phyloP scores from a whole-genome alignment of 306 rosid genomes.

The Prunus dulcis region DNA sequence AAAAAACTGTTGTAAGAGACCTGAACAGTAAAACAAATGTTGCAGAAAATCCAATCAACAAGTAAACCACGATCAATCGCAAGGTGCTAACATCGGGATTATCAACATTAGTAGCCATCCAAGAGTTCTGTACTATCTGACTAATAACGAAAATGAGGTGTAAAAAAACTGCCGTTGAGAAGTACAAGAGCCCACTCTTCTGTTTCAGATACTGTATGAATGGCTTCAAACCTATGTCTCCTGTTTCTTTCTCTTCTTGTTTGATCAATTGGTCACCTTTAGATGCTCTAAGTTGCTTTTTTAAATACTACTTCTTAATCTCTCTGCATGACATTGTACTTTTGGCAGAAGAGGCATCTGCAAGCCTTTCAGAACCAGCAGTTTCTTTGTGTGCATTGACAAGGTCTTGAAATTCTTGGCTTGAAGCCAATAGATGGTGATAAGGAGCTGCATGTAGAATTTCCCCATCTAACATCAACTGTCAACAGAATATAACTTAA shows the following conservation, averaged over 20 bases:
- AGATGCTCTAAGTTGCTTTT: constrained; percentile 29
- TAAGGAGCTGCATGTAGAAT: constrained; percentile 66
- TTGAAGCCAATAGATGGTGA: constrained; percentile 47
- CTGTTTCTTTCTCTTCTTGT: constrained; percentile 78
- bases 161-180: constrained; percentile 31
- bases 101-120: constrained; percentile 89
- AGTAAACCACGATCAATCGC: constrained; percentile 60
- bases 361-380: constrained; percentile 67
- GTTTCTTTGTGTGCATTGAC: constrained; percentile 96
- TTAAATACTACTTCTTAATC: constrained; percentile 44
- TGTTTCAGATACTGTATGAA: constrained; percentile 73
- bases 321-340: constrained; percentile 34
- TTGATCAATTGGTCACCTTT: constrained; percentile 73
- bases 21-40: constrained; percentile 45
- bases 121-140: constrained; percentile 63
- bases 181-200: constrained; percentile 66
- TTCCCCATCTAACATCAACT: constrained; percentile 88
- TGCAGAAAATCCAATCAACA: constrained; percentile 65
- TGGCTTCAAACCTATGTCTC: constrained; percentile 73
- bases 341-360: constrained; percentile 34
- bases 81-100: constrained; percentile 55
- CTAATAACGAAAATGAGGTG: constrained; percentile 55
- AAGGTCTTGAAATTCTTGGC: constrained; percentile 75
- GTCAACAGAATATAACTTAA: constrained; percentile 10
- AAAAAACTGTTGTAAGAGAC: constrained; percentile 41